Percentiles rank a stretch among this genome's conserved stretches.
phyloP scores from a whole-genome alignment of 1,284 basidiomycete genomes.

The Trichosporon ovoides region DNA sequence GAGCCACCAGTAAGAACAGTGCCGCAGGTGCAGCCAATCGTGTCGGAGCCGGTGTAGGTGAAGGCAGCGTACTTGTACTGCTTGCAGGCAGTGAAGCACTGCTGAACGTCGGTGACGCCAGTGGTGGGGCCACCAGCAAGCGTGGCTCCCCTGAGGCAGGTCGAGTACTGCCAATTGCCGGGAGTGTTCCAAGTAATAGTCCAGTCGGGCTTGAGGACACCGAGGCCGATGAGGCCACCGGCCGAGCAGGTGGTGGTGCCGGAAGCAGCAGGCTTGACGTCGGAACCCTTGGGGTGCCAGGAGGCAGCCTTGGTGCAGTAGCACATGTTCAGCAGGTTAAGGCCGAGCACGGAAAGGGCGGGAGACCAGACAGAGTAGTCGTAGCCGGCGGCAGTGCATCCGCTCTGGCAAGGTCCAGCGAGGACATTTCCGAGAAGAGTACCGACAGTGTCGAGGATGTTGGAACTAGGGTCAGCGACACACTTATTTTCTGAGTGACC shows the following conservation, averaged over 20 bases:
- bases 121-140: not conserved
- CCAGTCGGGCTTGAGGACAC: not conserved
- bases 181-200: not conserved
- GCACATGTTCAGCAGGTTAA: slow-evolving; percentile 1
- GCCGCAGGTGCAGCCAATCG: not conserved
- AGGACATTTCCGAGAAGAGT: not conserved
- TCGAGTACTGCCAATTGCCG: not conserved
- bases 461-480: not conserved
- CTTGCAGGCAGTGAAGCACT: not conserved
- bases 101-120: not conserved
- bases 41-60: not conserved
- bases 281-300: not conserved
- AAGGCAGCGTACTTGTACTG: not conserved
- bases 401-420: not conserved
- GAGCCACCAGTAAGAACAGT: not conserved
- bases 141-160: not conserved
- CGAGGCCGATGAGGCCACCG: not conserved
- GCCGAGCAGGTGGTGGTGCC: not conserved
- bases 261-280: not conserved
- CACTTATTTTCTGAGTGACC: not conserved
- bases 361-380: not conserved
- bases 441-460: not conserved
- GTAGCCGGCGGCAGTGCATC: not conserved
- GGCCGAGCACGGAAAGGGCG: not conserved
- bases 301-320: not conserved